Conservation (phyloP, 805 yeast genomes). For the Starmera amethionina region DNA sequence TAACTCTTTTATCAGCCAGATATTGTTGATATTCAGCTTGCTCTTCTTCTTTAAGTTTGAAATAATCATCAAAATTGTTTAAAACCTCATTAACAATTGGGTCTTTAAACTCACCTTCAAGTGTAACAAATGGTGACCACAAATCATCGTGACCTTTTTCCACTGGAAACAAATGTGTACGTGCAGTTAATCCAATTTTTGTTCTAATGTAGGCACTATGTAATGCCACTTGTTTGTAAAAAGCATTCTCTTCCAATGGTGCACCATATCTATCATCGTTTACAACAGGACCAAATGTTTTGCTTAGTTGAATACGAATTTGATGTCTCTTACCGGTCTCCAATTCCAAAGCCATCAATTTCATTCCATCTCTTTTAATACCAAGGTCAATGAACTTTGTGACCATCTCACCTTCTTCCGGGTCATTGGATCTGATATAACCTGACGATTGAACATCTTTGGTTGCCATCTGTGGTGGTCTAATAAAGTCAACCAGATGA, state of each 20-base stretch:
- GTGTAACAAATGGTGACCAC: slow-evolving; percentile 20
- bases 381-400: slow-evolving; percentile 9
- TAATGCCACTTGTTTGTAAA: slow-evolving; percentile 22
- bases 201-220: slow-evolving; percentile 27
- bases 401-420: slow-evolving; percentile 1
- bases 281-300: slow-evolving; percentile 18
- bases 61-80: slow-evolving; percentile 11
- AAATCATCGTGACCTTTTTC: slow-evolving; percentile 7
- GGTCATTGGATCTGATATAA: slow-evolving; percentile 1
- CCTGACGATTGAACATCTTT: slow-evolving; percentile 1
- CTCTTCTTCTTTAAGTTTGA: neutral
- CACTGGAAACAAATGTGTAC: slow-evolving; percentile 20
- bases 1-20: too few species aligned
- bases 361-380: slow-evolving; percentile 8
- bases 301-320: slow-evolving; percentile 23
- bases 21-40: too few species aligned
- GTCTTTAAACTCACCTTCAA: slow-evolving; percentile 15
- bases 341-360: slow-evolving; percentile 21
- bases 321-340: slow-evolving; percentile 32
- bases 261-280: slow-evolving; percentile 22
- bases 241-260: slow-evolving; percentile 1
- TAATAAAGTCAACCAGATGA: neutral
- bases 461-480: neutral
- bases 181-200: slow-evolving; percentile 20
- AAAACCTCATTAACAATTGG: slow-evolving; percentile 12